Evolutionary conservation across 257 asterid species (phyloP), one percentile per base, ranked within the genome.

Genomic region (Nicotiana knightiana): DNA sequence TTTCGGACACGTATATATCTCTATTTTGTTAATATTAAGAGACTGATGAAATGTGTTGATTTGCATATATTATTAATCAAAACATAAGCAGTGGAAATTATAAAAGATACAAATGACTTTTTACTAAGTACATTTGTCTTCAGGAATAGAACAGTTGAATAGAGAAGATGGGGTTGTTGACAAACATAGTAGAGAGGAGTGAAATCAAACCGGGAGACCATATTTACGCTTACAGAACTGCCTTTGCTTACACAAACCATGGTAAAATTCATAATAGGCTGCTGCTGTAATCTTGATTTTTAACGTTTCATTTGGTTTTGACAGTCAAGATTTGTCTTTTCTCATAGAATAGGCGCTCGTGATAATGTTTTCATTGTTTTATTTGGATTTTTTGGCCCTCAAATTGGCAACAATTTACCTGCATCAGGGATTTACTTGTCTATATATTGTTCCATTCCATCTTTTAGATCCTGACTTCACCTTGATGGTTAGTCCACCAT

Each of bases 151-250:
- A 57, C 46, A 67, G 76, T 67, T 30, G 77, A 68, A 11, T 1
- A 46, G 26, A 46, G 16, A 24, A 83, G 30, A 94, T 94, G 98
- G 97, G 98, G 80, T 87, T 94, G 83, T 87, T 94, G 55, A 79
- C 95, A 59, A 94, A 94, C 90, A 88, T 92, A 86, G 96, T 92
- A 84, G 93, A 89, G 82, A 86, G 90, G 77, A 88, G 81, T 84
- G 90, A 90, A 81, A 89, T 94, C 86, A 93, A 87, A 77, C 87
- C 97, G 12, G 99, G 98, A 61, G 99, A 93, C 86, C 99, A 94
- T 81, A 91, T 94, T 90, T 94, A 94, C 86, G 91, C 97, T 62
- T 94, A 94, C 87, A 89, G 98, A 88, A 96, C 94, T 0, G 90
- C 86, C 58, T 92, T 91, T 86, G 94, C 93, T 30, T 92, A 92